A percentile compares a stretch with the other conserved stretches of the same genome.
Evolutionary conservation across 1,139 yeast species (phyloP).

Genomic region (Williopsis jadinii): DNA sequence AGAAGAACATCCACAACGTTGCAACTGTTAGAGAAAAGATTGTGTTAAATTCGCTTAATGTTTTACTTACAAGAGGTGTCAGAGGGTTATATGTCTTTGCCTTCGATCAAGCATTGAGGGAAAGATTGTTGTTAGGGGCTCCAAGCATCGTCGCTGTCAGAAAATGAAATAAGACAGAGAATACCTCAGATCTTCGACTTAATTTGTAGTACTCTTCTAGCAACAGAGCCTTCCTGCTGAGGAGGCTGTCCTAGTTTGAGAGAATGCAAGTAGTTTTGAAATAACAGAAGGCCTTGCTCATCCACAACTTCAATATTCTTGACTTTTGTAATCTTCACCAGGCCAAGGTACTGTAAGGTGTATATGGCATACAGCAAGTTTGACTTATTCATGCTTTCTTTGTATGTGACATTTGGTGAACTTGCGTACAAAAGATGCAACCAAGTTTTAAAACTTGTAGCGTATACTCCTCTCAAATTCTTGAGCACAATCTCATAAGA

Average conservation of each 20-base stretch:
- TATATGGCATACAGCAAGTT: constrained; percentile 17
- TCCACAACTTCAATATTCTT: constrained; percentile 11
- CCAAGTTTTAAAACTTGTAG: constrained; percentile 14
- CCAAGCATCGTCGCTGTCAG: constrained; percentile 8
- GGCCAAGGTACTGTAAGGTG: constrained; percentile 11
- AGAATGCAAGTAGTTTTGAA: constrained; percentile 7
- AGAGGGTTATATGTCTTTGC: constrained; percentile 33
- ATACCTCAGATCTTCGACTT: constrained; percentile 1
- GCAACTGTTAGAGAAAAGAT: constrained; percentile 30
- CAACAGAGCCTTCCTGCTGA: constrained; percentile 3
- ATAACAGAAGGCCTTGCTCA: constrained; percentile 5
- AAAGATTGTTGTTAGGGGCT: constrained; percentile 20
- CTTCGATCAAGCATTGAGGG: constrained; percentile 30
- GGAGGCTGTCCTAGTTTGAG: constrained; percentile 5
- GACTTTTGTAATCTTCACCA: constrained; percentile 10
- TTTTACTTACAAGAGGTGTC: constrained; percentile 34
- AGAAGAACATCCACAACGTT: constrained; percentile 29
- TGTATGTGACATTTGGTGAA: constrained; percentile 10
- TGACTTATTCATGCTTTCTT: constrained; percentile 17
- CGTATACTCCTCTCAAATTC: constrained; percentile 11
- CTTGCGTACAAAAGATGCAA: constrained; percentile 15
- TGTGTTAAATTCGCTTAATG: constrained; percentile 35
- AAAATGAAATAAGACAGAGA: not conserved
- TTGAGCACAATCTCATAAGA: constrained; percentile 16
- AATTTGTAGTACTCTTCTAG: constrained; percentile 3